Evolutionary conservation across 805 yeast species (phyloP), one percentile per base, ranked within the genome.

Genomic region (Candida incommunis): DNA sequence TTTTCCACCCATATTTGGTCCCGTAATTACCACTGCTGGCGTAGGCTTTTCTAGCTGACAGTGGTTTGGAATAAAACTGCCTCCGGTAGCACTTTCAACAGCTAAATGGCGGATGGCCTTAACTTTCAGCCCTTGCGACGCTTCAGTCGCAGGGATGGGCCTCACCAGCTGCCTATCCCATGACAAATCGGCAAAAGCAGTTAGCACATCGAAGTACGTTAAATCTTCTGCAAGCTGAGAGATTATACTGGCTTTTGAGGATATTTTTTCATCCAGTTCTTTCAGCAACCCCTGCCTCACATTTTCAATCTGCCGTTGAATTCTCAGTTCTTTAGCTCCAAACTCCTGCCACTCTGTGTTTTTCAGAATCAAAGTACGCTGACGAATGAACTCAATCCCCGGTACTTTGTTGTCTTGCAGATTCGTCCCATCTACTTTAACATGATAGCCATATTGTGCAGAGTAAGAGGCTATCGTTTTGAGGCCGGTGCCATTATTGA

Each of bases 1-100:
- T 58, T 84, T 84, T 2, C 94, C 94, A 2, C 94, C 94, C 87
- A 82, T 82, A 56, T 85, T 85, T 0, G 95, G 95, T 0, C 95
- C 95, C 0, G 94, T 81, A n/a, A 85, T 75, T 16, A 85, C 68
- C 67, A 83, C 72, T 2, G 73, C 55, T 3, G 61, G 50, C 3
- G 57, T 51, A 0, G 61, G 49, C 0, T 26, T 41, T 7, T 49
- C 51, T 21, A 40, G 61, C 50, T 20, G 23, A 42, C 76, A 72
- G 45, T 68, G 65, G 46, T 74, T 69, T 49, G 77, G 31, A 51
- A 70, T 56, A 57, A 80, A 81, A 45, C 67, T 64, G n/a, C n/a
- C n/a, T 15, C 57, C 62, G 1, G 37, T 31, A 9, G 37, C 9
- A 26, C 78, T 74, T 56, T 90, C 96, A 2, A 90, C 97, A 15